Conservation (phyloP, 306 rosid species). For the Rubus idaeus region DNA sequence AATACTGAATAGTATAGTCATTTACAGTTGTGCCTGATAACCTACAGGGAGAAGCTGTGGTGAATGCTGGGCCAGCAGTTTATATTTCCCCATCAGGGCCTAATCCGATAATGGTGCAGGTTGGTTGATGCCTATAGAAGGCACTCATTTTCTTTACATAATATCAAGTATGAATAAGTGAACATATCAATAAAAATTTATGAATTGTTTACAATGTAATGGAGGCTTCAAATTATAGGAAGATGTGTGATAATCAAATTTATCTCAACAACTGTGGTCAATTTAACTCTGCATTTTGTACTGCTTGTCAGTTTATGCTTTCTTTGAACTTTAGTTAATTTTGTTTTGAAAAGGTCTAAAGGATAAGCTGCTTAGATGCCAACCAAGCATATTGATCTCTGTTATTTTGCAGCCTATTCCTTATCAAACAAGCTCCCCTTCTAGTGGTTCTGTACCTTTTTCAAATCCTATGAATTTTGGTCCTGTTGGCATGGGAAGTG, state of each 20-base stretch:
- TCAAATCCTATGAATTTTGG: slow-evolving; percentile 65
- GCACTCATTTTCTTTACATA: slow-evolving; percentile 1
- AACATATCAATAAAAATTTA: neutral
- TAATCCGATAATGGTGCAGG: slow-evolving; percentile 99
- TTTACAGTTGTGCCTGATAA: slow-evolving; percentile 19
- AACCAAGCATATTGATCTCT: neutral
- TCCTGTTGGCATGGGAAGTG: slow-evolving; percentile 75
- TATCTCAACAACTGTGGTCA: neutral
- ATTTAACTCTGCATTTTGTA: neutral
- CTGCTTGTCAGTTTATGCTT: neutral
- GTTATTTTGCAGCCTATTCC: slow-evolving; percentile 79
- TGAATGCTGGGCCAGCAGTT: slow-evolving; percentile 96
- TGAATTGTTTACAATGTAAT: neutral
- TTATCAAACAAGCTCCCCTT: slow-evolving; percentile 75
- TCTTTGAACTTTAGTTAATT: neutral
- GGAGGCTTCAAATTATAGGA: neutral
- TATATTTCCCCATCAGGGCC: slow-evolving; percentile 95
- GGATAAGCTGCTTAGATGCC: slow-evolving; percentile 6
- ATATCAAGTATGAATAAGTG: neutral
- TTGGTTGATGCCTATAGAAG: slow-evolving; percentile 36
- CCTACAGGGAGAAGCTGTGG: slow-evolving; percentile 73
- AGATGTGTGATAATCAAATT: neutral
- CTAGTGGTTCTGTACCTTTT: slow-evolving; percentile 65
- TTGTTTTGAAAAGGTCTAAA: neutral
- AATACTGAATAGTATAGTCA: slow-evolving; percentile 17